Base-by-base conservation (phyloP, 495 filamentous ascomycete species). In the Tuber calosporum region DNA sequence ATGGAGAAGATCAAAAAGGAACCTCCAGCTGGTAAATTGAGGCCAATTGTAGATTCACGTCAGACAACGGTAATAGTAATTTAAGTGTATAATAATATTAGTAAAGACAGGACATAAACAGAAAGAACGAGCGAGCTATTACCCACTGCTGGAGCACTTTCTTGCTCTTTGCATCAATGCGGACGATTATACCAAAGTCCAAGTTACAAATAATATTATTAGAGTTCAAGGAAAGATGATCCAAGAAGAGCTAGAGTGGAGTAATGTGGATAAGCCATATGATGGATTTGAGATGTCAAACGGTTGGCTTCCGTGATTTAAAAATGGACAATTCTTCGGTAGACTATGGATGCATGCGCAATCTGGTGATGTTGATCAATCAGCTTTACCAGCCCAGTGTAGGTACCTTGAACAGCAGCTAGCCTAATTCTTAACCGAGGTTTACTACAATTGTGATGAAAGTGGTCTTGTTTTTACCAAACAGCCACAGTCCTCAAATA, bases 261-360 rank as follows among this genome's bases (percentile, higher is more conserved):
- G 38, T 0, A 66, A 26, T 17, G 38, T 69, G 22, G 34, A 7
- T 17, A 36, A 68, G 30, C 42, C n/a, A 4, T 73, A 73, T 17
- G 4, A 37, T 0, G 3, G 26, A 1, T 69, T 73, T 66, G 43
- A 69, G 37, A 19, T 73, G 0, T 74, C 34, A 19, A 7, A n/a
- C 3, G 74, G 81, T 15, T 82, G 80, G 78, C 68, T 82, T 0
- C 2, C 13, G 8, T 79, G 69, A 42, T 81, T 82, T 36, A 80
- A 77, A 38, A 36, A 72, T 34, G 76, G n/a, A 41, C 70, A 72
- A 34, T 69, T 53, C 66, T 73, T 74, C 69, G 41, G 68, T 2
- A 34, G 53, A 4, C 43, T 71, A 6, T 77, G 69, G 15, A 41
- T 15, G 1, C 45, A 75, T 71, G 75, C 66, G 11, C 37, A 77